Percentiles rank a stretch among this genome's conserved stretches.
Conservation (phyloP, 257 asterid species). For the Ophiorrhiza pumila region DNA sequence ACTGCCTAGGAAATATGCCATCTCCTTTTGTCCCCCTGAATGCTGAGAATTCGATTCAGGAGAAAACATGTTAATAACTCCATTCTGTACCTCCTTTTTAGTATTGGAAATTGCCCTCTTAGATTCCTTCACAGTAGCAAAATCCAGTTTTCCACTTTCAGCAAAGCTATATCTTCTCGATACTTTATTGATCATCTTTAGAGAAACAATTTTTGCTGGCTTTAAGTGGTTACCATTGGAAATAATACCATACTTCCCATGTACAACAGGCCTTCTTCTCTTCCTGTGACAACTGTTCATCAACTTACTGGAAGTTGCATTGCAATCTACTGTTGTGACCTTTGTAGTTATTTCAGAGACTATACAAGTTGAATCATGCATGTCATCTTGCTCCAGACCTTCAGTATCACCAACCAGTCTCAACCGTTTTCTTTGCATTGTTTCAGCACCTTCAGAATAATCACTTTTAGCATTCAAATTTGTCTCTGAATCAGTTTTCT, state of each 20-base stretch:
- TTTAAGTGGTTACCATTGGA: constrained; percentile 45
- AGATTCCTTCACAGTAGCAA: constrained; percentile 22
- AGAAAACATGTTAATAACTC: background rate
- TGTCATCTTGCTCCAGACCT: constrained; percentile 24
- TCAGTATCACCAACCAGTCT: constrained; percentile 26
- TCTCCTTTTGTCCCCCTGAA: constrained; percentile 25
- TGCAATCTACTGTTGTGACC: constrained; percentile 26
- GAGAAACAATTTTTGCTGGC: constrained; percentile 43
- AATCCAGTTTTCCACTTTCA: constrained; percentile 24
- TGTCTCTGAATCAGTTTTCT: constrained; percentile 25
- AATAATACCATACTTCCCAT: constrained; percentile 57
- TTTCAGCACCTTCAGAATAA: constrained; percentile 25
- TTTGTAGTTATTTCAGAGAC: constrained; percentile 25
- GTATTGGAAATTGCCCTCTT: constrained; percentile 25
- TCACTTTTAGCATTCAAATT: constrained; percentile 19
- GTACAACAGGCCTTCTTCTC: constrained; percentile 46
- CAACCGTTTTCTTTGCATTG: constrained; percentile 33
- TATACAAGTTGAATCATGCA: constrained; percentile 20
- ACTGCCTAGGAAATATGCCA: constrained; percentile 22
- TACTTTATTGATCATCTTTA: constrained; percentile 32
- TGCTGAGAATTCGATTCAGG: constrained; percentile 24
- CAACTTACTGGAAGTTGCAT: constrained; percentile 20
- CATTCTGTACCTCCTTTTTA: constrained; percentile 26
- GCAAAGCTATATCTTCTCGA: constrained; percentile 21
- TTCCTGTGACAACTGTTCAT: constrained; percentile 21